Percentiles rank a stretch among this genome's conserved stretches.
These are phyloP conservation scores for Fragaria vesca DNA, from an alignment of 306 rosid species.

Conservation along the genomic window DNA sequence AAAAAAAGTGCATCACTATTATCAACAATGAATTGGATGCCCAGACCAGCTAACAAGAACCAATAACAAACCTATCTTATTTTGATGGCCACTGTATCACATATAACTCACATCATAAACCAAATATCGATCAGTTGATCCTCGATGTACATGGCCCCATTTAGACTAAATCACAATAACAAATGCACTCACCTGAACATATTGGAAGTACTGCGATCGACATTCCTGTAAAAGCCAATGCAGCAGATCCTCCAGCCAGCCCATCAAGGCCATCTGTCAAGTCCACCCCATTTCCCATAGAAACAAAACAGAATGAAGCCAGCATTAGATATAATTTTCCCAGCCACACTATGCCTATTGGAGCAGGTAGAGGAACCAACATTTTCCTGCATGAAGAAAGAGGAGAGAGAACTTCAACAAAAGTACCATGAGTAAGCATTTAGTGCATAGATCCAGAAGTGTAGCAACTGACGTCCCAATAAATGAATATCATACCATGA, in stretches of 20 bases:
- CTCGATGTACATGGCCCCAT: background rate
- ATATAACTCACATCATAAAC: too few species aligned
- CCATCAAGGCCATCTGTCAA: constrained; percentile 90
- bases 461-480: background rate
- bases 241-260: constrained; percentile 91
- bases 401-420: constrained; percentile 20
- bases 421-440: background rate
- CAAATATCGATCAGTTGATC: background rate
- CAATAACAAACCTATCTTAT: background rate
- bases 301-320: constrained; percentile 79
- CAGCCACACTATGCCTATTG: constrained; percentile 73
- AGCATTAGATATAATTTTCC: constrained; percentile 68
- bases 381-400: constrained; percentile 63
- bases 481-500: background rate
- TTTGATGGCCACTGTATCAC: too few species aligned
- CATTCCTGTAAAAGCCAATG: constrained; percentile 92
- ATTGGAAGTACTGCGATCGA: constrained; percentile 94
- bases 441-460: background rate
- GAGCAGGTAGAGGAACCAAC: constrained; percentile 75
- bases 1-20: too few species aligned
- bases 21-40: too few species aligned
- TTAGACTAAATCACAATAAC: constrained; percentile 1
- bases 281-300: constrained; percentile 89
- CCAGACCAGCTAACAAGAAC: background rate
- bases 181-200: constrained; percentile 72